A percentile compares a stretch with the other conserved stretches of the same genome.
phyloP scores from a whole-genome alignment of 129 eudicot species.

The Kitagawia praeruptora region DNA sequence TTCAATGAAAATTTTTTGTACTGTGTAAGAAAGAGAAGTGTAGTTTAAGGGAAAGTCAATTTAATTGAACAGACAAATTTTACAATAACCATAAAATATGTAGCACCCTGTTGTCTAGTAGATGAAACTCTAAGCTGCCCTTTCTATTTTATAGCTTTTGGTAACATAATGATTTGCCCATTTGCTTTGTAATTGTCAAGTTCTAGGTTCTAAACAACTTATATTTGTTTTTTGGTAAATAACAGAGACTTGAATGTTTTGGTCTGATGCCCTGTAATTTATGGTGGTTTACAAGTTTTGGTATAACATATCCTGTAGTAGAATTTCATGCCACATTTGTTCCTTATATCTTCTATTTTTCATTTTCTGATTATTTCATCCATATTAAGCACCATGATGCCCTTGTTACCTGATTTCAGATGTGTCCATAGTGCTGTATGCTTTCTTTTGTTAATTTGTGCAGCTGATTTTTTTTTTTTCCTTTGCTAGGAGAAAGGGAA shows the following conservation, averaged over 20 bases:
- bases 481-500: slow-evolving; percentile 36
- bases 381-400: neutral
- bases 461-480: slow-evolving; percentile 37
- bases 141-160: too few species aligned
- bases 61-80: neutral
- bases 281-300: neutral
- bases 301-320: neutral
- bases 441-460: neutral
- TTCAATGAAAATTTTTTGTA: neutral
- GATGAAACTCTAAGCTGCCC: too few species aligned
- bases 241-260: too few species aligned
- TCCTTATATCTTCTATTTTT: neutral
- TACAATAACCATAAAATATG: too few species aligned
- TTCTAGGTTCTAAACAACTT: too few species aligned
- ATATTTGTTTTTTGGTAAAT: too few species aligned
- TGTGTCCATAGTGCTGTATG: neutral
- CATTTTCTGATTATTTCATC: neutral
- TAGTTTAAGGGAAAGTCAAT: neutral
- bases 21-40: neutral
- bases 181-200: too few species aligned
- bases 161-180: too few species aligned
- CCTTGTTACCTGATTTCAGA: neutral
- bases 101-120: too few species aligned
- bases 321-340: neutral
- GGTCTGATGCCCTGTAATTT: neutral